A percentile compares a stretch with the other conserved stretches of the same genome.
These are phyloP conservation scores for Diaporthe nobilis DNA, from an alignment of 2,329 filamentous ascomycete genomes.

Conservation along the genomic window DNA sequence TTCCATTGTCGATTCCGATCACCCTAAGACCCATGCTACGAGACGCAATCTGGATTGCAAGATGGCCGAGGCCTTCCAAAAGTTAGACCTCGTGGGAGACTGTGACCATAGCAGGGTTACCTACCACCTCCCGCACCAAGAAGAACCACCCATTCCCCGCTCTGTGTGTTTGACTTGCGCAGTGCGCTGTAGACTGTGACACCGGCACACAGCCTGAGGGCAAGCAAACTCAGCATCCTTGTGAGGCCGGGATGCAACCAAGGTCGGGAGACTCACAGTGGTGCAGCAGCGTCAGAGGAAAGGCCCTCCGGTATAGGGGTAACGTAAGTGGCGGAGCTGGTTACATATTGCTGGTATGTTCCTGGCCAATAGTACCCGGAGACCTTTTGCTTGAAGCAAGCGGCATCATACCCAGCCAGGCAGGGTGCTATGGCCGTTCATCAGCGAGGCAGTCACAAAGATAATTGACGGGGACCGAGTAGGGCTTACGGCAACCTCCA, in stretches of 20 bases:
- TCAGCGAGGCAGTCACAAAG: slow-evolving; percentile 49
- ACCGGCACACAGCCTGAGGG: slow-evolving; percentile 53
- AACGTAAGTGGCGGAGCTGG: slow-evolving; percentile 76
- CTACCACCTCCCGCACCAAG: slow-evolving; percentile 75
- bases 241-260: too few species aligned
- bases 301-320: slow-evolving; percentile 77
- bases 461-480: background rate
- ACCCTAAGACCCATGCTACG: slow-evolving; percentile 40
- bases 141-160: slow-evolving; percentile 73
- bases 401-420: slow-evolving; percentile 72
- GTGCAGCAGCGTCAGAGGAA: slow-evolving; percentile 72
- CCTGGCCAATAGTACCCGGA: slow-evolving; percentile 78
- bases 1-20: slow-evolving; percentile 40
- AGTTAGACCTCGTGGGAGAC: slow-evolving; percentile 64
- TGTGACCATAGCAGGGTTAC: slow-evolving; percentile 64
- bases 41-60: slow-evolving; percentile 39
- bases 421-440: slow-evolving; percentile 53
- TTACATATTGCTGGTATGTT: slow-evolving; percentile 80
- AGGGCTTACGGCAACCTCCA: slow-evolving; percentile 56
- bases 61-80: slow-evolving; percentile 33
- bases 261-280: slow-evolving; percentile 58
- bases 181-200: slow-evolving; percentile 78
- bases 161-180: slow-evolving; percentile 70
- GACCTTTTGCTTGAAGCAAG: slow-evolving; percentile 73
- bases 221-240: background rate